A percentile compares a stretch with the other conserved stretches of the same genome.
Conservation (phyloP, 495 filamentous ascomycete genomes). For the Podospora pseudocomata region DNA sequence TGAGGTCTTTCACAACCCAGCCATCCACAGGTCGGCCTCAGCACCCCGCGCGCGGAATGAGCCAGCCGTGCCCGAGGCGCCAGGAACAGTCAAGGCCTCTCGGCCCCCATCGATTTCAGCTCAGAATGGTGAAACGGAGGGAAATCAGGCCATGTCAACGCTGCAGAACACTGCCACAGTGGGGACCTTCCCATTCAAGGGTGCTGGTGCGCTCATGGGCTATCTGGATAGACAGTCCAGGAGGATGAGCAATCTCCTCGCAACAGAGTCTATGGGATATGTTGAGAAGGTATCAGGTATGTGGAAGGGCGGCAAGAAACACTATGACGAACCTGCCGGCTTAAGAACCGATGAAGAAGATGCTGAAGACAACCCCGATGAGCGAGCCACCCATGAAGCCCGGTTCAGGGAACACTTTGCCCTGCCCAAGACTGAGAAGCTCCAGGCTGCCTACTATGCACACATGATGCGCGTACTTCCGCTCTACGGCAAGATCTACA, state of each 20-base stretch:
- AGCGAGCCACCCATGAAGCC: slow-evolving; percentile 58
- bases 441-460: slow-evolving; percentile 90
- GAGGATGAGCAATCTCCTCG: slow-evolving; percentile 79
- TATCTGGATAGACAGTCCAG: slow-evolving; percentile 71
- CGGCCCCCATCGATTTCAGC: neutral
- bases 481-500: slow-evolving; percentile 94
- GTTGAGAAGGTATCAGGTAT: slow-evolving; percentile 96
- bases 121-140: slow-evolving; percentile 23
- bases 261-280: slow-evolving; percentile 95
- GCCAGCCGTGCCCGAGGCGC: neutral
- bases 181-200: slow-evolving; percentile 77
- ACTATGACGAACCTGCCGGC: slow-evolving; percentile 76
- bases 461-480: slow-evolving; percentile 84
- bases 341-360: slow-evolving; percentile 60
- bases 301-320: slow-evolving; percentile 87
- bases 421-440: slow-evolving; percentile 72
- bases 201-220: slow-evolving; percentile 78
- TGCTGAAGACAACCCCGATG: slow-evolving; percentile 57
- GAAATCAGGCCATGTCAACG: slow-evolving; percentile 48
- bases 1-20: slow-evolving; percentile 86
- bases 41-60: slow-evolving; percentile 28
- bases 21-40: slow-evolving; percentile 52
- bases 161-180: slow-evolving; percentile 71
- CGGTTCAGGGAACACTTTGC: slow-evolving; percentile 90
- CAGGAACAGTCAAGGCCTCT: neutral